phyloP scores from a whole-genome alignment of 306 rosid genomes.

The Cyamopsis tetragonoloba region DNA sequence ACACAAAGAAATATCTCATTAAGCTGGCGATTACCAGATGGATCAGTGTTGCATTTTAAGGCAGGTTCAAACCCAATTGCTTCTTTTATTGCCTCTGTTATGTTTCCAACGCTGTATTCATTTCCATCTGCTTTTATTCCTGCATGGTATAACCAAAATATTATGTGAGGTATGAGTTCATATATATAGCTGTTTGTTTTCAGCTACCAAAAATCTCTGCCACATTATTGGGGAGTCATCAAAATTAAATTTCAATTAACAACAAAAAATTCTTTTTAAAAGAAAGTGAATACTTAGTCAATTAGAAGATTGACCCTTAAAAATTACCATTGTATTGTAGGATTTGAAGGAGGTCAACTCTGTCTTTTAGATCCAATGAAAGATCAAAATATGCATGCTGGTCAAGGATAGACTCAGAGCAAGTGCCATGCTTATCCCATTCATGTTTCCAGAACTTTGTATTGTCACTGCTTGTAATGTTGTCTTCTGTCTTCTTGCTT shows the following conservation, averaged over 20 bases:
- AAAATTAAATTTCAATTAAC: too few relatives aligned
- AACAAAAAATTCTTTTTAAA: too few relatives aligned
- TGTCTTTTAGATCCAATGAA: background rate
- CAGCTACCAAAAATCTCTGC: too few relatives aligned
- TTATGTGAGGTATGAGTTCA: too few relatives aligned
- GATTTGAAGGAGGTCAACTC: constrained; percentile 3
- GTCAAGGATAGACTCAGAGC: constrained; percentile 21
- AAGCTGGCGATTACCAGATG: constrained; percentile 43
- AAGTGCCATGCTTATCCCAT: constrained; percentile 38
- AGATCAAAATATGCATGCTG: constrained; percentile 32
- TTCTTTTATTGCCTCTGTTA: constrained; percentile 25
- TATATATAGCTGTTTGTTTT: too few relatives aligned
- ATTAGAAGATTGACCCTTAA: background rate
- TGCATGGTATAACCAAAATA: background rate
- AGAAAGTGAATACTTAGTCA: background rate
- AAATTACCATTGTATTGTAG: constrained; percentile 28
- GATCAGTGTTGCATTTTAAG: constrained; percentile 47
- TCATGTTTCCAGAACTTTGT: constrained; percentile 32
- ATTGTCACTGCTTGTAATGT: background rate
- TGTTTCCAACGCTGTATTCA: constrained; percentile 24
- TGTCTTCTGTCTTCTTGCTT: background rate
- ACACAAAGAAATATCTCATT: constrained; percentile 46
- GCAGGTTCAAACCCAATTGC: constrained; percentile 31
- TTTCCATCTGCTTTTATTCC: constrained; percentile 46
- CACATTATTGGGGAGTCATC: too few relatives aligned